These are phyloP conservation scores for Microbotryum lychnidis-dioicae DNA, from an alignment of 1,284 basidiomycete genomes.

Conservation along the genomic window DNA sequence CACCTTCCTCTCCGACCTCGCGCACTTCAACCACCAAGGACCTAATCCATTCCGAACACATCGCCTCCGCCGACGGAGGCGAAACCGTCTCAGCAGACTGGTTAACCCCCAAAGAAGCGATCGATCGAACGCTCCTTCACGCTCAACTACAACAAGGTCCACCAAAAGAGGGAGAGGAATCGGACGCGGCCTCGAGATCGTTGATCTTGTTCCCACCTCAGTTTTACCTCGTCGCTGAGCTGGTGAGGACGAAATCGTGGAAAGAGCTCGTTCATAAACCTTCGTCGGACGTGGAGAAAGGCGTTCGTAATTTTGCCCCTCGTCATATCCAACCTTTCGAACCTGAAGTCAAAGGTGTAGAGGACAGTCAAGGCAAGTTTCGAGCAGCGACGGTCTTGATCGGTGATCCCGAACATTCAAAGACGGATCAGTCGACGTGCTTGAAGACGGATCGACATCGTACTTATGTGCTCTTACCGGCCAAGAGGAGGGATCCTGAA, in stretches of 20 bases:
- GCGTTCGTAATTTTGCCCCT: not conserved
- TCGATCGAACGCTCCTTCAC: constrained; percentile 19
- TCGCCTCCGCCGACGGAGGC: constrained; percentile 19
- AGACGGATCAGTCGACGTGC: not conserved
- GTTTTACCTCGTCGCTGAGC: constrained; percentile 31
- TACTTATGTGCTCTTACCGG: constrained; percentile 20
- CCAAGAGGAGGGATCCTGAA: not conserved
- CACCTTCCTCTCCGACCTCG: constrained; percentile 7
- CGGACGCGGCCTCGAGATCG: not conserved
- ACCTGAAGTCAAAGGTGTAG: constrained; percentile 1
- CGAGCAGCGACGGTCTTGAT: constrained; percentile 16
- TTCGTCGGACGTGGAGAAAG: not conserved
- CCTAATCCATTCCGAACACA: constrained; percentile 4
- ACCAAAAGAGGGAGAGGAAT: not conserved
- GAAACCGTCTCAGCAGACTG: constrained; percentile 26
- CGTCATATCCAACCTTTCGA: constrained; percentile 3
- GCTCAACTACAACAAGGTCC: constrained; percentile 3
- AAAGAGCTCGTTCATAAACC: not conserved
- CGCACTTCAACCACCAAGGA: not conserved
- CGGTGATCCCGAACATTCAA: constrained; percentile 13
- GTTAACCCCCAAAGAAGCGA: constrained; percentile 28
- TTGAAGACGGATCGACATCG: constrained; percentile 3
- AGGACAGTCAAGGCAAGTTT: not conserved
- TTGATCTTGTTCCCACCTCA: constrained; percentile 33
- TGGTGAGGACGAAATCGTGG: constrained; percentile 13